phyloP scores from a whole-genome alignment of 139 green algal species.

The Desmodesmus armatus region DNA sequence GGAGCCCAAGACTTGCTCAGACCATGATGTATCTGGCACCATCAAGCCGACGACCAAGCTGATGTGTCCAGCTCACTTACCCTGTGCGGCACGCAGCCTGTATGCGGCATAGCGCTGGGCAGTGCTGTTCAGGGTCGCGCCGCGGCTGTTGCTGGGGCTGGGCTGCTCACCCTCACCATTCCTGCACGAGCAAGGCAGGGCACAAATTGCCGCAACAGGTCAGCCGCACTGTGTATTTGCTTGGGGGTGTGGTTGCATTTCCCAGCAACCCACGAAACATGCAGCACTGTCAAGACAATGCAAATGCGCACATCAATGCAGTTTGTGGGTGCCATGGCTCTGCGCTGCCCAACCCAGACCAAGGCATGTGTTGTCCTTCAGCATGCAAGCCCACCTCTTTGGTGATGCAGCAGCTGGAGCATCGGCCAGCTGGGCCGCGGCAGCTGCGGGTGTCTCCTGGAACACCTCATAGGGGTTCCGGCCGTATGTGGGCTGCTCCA shows the following conservation, averaged over 20 bases:
- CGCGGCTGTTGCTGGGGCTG: background rate
- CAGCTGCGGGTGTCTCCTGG: background rate
- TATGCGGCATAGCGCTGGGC: slow-evolving; percentile 50
- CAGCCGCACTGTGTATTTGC: too few species aligned
- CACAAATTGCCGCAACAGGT: too few species aligned
- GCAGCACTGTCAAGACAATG: too few species aligned
- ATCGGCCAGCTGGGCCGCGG: background rate
- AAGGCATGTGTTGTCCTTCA: too few species aligned
- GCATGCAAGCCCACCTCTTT: background rate
- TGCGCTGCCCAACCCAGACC: too few species aligned
- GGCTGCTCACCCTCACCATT: slow-evolving; percentile 6
- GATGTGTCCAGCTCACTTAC: too few species aligned
- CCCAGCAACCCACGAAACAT: too few species aligned
- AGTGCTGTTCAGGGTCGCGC: slow-evolving; percentile 34
- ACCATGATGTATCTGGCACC: background rate
- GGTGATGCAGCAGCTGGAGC: background rate
- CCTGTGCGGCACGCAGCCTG: slow-evolving; percentile 44
- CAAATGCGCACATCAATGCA: too few species aligned
- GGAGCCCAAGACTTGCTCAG: background rate
- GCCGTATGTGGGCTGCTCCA: slow-evolving; percentile 13
- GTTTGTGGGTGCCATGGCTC: too few species aligned
- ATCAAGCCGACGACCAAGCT: too few species aligned
- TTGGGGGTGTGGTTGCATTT: too few species aligned
- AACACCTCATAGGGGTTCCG: slow-evolving; percentile 32
- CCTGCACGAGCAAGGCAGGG: background rate